A percentile compares a stretch with the other conserved stretches of the same genome.
Conservation (phyloP, 1,284 basidiomycete species). For the Trichosporon coremiiforme region DNA sequence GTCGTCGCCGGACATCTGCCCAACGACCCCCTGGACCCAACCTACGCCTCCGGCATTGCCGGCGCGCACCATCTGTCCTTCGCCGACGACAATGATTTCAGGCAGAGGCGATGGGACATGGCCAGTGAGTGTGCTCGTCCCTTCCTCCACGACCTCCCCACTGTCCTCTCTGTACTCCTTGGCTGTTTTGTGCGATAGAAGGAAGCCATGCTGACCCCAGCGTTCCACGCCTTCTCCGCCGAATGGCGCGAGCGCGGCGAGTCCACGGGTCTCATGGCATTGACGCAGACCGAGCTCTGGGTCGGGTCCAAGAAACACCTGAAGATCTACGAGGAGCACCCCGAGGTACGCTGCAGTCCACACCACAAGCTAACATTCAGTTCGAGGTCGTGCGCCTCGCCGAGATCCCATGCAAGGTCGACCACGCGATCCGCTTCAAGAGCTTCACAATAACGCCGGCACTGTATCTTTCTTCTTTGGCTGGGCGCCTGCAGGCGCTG, state of each 20-base stretch:
- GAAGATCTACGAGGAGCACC: slow-evolving; percentile 51
- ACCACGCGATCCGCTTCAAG: slow-evolving; percentile 52
- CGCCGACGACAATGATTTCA: slow-evolving; percentile 48
- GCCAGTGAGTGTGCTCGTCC: slow-evolving; percentile 38
- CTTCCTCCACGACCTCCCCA: too few relatives aligned
- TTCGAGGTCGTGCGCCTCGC: slow-evolving; percentile 34
- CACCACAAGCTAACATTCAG: slow-evolving; percentile 26
- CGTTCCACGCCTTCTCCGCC: slow-evolving; percentile 44
- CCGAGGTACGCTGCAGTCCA: slow-evolving; percentile 41
- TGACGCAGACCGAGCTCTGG: slow-evolving; percentile 53
- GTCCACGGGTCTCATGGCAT: slow-evolving; percentile 44
- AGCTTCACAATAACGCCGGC: slow-evolving; percentile 54
- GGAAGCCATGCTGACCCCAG: slow-evolving; percentile 31
- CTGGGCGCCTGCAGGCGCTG: slow-evolving; percentile 27
- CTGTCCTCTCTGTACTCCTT: too few relatives aligned
- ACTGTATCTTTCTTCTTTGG: slow-evolving; percentile 46
- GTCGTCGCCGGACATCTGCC: slow-evolving; percentile 51
- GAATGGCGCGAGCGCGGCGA: slow-evolving; percentile 45
- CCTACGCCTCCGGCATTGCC: slow-evolving; percentile 48
- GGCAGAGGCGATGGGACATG: slow-evolving; percentile 47
- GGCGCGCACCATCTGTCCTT: slow-evolving; percentile 56
- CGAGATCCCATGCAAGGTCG: slow-evolving; percentile 27
- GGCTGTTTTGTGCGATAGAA: too few relatives aligned
- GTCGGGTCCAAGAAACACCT: slow-evolving; percentile 47
- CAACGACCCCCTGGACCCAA: slow-evolving; percentile 42